Base-by-base conservation (phyloP, 2,329 filamentous ascomycete genomes). In the Cladorrhinum sp. region DNA sequence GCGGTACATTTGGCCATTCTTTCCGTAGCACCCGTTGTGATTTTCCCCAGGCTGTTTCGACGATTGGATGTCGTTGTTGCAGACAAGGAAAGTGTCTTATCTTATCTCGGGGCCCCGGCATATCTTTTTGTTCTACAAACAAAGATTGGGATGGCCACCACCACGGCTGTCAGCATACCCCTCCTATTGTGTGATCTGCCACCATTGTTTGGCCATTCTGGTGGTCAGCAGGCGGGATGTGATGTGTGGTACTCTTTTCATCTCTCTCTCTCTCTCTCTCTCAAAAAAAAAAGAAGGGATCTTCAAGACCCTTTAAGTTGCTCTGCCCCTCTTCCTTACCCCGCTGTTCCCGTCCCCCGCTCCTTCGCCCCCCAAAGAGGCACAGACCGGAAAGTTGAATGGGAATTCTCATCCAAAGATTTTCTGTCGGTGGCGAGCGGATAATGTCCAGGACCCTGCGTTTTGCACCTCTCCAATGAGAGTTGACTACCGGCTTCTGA, bases 181-280 rank as follows among this genome's bases (percentile, higher is more conserved):
- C 28, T 36, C 30, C 36, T 36, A 23, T 48, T 56, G 42, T 49
- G 36, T 48, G 36, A 56, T 48, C 36, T 36, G 24, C 33, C 7
- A 48, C 2, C 18, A 56, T 24, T 12, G 14, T 48, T 28, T 56
- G 4, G 42, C 42, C 6, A 49, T 24, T 2, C 49, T 30, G 54
- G 39, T 57, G 54, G 54, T 57, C 54, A 57, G 54, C 54, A 57
- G 49, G 49, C 23, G 24, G 16, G 7, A 26, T 20, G 18, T 42
- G 9, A 28, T 28, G 33, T 36, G 4, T 36, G 33, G 2, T 36
- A 5, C 8, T 36, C 33, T 36, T 36, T 36, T 36, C 26, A 5
- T n/a, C 36, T 14, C 16, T 16, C 10, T 42, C 14, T 42, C 16
- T 42, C 16, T 42, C 18, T 46, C 6, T 28, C 26, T 28, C 26